Conservation (phyloP, 2,329 filamentous ascomycete genomes). For the Chaetomium sp. region DNA sequence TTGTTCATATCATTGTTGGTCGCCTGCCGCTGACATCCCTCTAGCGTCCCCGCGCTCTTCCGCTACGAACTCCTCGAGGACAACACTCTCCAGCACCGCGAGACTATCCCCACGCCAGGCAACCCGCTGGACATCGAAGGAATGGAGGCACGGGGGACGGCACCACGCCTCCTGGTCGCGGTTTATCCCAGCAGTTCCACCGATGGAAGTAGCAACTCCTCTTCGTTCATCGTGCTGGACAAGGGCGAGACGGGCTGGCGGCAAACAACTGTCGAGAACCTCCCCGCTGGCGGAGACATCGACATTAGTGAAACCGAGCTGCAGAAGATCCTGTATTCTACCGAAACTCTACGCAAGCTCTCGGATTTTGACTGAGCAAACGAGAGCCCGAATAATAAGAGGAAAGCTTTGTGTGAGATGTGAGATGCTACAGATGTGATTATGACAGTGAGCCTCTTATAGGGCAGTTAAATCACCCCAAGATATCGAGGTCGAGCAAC, state of each 20-base stretch:
- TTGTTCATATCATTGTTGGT: neutral
- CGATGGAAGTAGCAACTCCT: constrained; percentile 27
- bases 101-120: constrained; percentile 60
- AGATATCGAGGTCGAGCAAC: neutral
- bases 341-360: constrained; percentile 53
- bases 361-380: constrained; percentile 37
- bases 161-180: constrained; percentile 43
- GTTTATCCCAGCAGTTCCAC: constrained; percentile 41
- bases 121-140: constrained; percentile 62
- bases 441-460: neutral
- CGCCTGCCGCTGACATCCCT: constrained; percentile 15
- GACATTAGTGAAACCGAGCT: constrained; percentile 46
- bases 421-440: neutral
- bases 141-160: constrained; percentile 28
- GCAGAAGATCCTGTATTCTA: constrained; percentile 48
- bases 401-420: neutral
- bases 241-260: constrained; percentile 20
- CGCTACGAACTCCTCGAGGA: constrained; percentile 53
- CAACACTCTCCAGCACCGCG: constrained; percentile 52
- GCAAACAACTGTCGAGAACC: constrained; percentile 10
- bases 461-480: neutral
- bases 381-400: neutral
- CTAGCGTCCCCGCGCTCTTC: constrained; percentile 65
- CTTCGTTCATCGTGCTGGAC: constrained; percentile 30
- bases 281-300: constrained; percentile 36